Conservation (phyloP, 2,329 filamentous ascomycete species). For the Scortechinia acanthostroma region DNA sequence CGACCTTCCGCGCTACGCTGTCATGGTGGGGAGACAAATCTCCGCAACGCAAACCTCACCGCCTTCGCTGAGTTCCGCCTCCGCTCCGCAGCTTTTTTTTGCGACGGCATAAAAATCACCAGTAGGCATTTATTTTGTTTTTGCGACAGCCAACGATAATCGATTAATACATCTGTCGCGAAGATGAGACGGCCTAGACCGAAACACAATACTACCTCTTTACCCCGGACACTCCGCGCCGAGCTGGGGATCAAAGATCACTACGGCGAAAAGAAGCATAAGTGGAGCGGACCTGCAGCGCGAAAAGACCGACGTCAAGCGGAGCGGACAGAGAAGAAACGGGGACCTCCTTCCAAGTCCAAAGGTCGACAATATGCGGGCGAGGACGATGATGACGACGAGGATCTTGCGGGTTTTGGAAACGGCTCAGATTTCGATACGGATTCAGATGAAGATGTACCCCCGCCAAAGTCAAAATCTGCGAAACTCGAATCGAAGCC, state of each 20-base stretch:
- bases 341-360: no score
- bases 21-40: no score
- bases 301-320: background rate
- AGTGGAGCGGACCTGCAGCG: background rate
- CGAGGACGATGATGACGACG: background rate
- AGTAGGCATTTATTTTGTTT: no score
- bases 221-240: background rate
- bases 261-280: slow-evolving; percentile 1
- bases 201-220: background rate
- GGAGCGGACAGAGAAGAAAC: background rate
- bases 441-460: no score
- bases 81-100: no score
- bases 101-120: no score
- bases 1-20: no score
- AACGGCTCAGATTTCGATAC: background rate
- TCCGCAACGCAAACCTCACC: no score
- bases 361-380: background rate
- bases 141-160: no score
- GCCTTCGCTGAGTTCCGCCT: no score
- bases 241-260: background rate
- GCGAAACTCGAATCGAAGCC: background rate
- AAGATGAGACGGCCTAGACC: background rate
- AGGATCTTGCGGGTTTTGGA: background rate
- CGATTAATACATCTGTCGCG: no score
- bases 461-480: background rate